phyloP scores from a whole-genome alignment of 805 yeast species.

The Grigorovia yakushimaensis region DNA sequence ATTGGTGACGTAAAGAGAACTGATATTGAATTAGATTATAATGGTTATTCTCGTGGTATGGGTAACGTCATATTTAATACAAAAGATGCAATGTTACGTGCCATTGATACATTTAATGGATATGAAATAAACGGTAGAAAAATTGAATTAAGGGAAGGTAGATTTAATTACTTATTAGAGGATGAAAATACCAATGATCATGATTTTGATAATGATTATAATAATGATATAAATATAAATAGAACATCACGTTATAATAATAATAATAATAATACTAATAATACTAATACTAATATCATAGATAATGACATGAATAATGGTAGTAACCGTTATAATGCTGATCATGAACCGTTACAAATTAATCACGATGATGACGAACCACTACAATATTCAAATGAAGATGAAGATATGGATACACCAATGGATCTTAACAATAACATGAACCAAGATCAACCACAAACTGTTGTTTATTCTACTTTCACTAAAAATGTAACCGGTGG shows the following conservation, averaged over 20 bases:
- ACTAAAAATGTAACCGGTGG: slow-evolving; percentile 56
- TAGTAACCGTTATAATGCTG: background rate
- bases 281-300: background rate
- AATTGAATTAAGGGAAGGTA: slow-evolving; percentile 17
- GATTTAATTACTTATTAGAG: slow-evolving; percentile 5
- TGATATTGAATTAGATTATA: slow-evolving; percentile 55
- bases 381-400: background rate
- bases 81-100: slow-evolving; percentile 57
- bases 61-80: slow-evolving; percentile 73
- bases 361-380: background rate
- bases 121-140: slow-evolving; percentile 36
- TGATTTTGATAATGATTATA: background rate
- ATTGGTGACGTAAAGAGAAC: slow-evolving; percentile 74
- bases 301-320: background rate
- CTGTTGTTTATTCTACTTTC: slow-evolving; percentile 28
- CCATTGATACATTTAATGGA: slow-evolving; percentile 62
- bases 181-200: background rate
- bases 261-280: too few relatives aligned
- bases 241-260: background rate
- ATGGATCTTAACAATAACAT: background rate
- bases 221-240: background rate
- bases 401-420: background rate
- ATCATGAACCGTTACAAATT: background rate
- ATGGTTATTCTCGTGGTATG: slow-evolving; percentile 67
- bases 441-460: background rate